Conservation (phyloP, 495 filamentous ascomycete species). For the Penicillium verhagenii region DNA sequence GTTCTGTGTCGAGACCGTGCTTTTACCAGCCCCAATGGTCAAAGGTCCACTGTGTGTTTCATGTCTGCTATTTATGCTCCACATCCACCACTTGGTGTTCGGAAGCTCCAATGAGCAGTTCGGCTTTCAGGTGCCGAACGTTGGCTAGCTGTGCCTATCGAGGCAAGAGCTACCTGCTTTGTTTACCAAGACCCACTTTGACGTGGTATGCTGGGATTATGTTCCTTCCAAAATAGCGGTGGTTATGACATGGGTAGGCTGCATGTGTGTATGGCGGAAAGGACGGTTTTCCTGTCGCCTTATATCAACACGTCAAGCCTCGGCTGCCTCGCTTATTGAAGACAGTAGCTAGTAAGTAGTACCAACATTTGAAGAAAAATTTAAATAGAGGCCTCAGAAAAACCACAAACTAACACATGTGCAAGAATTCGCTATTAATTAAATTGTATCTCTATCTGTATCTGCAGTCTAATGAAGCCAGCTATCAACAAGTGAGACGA, state of each 20-base stretch:
- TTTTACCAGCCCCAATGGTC: neutral
- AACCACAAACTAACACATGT: too few species aligned
- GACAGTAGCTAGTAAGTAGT: too few species aligned
- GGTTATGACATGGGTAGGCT: too few species aligned
- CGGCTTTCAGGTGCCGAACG: neutral
- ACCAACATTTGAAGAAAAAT: too few species aligned
- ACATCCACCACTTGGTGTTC: conserved; percentile 61
- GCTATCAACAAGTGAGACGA: conserved; percentile 1
- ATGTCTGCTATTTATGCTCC: conserved; percentile 74
- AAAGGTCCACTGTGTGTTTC: conserved; percentile 8
- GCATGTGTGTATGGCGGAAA: too few species aligned
- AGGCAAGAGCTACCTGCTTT: neutral
- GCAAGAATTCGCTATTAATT: too few species aligned
- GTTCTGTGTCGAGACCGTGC: neutral
- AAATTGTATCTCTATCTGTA: neutral
- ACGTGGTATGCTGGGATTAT: neutral
- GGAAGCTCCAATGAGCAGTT: conserved; percentile 66
- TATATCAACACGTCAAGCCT: too few species aligned
- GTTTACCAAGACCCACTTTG: neutral
- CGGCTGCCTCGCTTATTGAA: too few species aligned
- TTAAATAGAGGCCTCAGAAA: too few species aligned
- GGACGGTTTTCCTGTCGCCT: too few species aligned
- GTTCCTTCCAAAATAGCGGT: neutral
- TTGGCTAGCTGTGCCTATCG: neutral
- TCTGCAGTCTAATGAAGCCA: neutral